phyloP scores from a whole-genome alignment of 2,329 filamentous ascomycete species.

The Colletotrichum sp. region DNA sequence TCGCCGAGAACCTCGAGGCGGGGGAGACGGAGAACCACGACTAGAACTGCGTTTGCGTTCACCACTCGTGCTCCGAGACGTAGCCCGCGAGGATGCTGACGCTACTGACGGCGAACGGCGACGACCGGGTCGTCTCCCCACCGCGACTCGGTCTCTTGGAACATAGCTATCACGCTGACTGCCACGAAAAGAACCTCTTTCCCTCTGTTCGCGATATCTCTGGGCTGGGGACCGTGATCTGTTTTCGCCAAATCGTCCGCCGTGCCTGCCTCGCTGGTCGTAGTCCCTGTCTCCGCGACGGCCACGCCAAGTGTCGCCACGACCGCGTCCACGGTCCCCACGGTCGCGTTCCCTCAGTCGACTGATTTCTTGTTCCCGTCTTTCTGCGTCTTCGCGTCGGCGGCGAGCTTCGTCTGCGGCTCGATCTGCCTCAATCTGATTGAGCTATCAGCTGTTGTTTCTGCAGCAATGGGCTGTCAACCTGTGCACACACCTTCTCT shows the following conservation, averaged over 20 bases:
- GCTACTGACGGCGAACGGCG: conserved; percentile 42
- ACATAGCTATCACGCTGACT: conserved; percentile 56
- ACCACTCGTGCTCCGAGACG: conserved; percentile 36
- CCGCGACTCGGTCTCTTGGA: conserved; percentile 51
- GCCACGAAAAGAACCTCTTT: conserved; percentile 43
- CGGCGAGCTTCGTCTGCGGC: conserved; percentile 77
- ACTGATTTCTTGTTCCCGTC: conserved; percentile 74
- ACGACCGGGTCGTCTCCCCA: conserved; percentile 44
- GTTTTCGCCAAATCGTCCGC: conserved; percentile 47
- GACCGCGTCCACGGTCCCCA: conserved; percentile 55
- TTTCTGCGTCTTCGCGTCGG: conserved; percentile 72
- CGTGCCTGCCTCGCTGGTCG: conserved; percentile 46
- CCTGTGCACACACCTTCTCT: conserved; percentile 72
- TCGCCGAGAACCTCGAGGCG: conserved; percentile 37
- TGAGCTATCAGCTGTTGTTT: conserved; percentile 1
- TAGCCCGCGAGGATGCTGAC: conserved; percentile 32
- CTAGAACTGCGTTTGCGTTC: conserved; percentile 32
- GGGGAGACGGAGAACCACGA: conserved; percentile 35
- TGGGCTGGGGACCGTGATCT: conserved; percentile 55
- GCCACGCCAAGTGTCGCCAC: conserved; percentile 58
- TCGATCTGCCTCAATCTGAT: conserved; percentile 80
- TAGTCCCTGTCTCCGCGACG: conserved; percentile 58
- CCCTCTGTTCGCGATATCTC: conserved; percentile 46
- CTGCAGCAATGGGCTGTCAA: not conserved
- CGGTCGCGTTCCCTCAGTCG: conserved; percentile 70